Percentiles rank a stretch among this genome's conserved stretches.
Evolutionary conservation across 2,329 filamentous ascomycete genomes (phyloP).

Genomic region (Cytospora piceae): DNA sequence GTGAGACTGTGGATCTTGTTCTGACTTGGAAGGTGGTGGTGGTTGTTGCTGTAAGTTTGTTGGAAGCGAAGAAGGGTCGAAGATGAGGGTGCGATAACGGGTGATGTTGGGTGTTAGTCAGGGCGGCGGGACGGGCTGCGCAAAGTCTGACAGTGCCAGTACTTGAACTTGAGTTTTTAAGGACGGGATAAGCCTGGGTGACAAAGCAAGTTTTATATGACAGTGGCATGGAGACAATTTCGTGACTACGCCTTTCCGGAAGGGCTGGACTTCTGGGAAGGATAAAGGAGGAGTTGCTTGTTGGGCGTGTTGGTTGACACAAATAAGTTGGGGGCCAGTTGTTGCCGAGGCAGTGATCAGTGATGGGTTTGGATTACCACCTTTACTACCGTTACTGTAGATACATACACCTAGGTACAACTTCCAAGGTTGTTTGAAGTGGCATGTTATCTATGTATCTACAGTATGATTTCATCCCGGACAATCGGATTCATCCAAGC

Average conservation of each 20-base stretch:
- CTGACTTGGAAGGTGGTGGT: constrained; percentile 18
- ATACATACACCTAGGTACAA: no score
- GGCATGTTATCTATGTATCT: no score
- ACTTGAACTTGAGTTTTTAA: constrained; percentile 7
- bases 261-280: not conserved
- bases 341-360: no score
- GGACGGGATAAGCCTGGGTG: not conserved
- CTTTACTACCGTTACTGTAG: no score
- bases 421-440: no score
- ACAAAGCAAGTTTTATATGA: constrained; percentile 15
- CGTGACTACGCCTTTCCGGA: not conserved
- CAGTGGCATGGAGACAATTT: not conserved
- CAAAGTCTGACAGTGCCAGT: constrained; percentile 13
- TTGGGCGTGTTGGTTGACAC: not conserved
- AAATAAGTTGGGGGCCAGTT: no score
- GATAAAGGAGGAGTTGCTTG: constrained; percentile 2
- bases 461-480: no score
- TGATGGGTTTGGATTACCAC: no score
- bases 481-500: no score
- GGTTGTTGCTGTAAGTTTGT: constrained; percentile 12
- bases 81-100: constrained; percentile 5
- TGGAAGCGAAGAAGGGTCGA: constrained; percentile 12
- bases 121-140: constrained; percentile 13
- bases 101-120: constrained; percentile 4
- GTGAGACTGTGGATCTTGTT: constrained; percentile 17